Base-by-base conservation (phyloP, 306 rosid genomes). In the Sicyos edulis region DNA sequence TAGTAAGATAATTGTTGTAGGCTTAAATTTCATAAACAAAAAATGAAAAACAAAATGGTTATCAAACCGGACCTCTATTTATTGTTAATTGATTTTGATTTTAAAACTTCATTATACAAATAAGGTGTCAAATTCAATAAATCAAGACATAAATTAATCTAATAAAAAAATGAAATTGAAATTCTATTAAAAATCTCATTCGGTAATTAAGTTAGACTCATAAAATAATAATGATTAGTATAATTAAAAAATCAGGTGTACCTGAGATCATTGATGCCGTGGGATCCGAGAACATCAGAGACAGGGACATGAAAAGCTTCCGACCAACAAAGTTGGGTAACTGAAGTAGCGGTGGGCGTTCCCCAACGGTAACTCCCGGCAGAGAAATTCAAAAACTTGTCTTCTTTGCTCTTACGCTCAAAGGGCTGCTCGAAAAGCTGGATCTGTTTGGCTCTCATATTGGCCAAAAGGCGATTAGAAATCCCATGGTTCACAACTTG, bases 401-500 rank as follows among this genome's bases (percentile, higher is more conserved):
- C 77, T n/a, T 80, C 93, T 78, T 78, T 85, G 20, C 49, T 82
- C 75, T 91, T 91, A 21, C 51, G 70, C 3, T 84, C 79, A 74
- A 93, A 90, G 0, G 98, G 87, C 11, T 87, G 82, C 15, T 84
- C 86, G 61, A 93, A 93, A 17, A 86, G 67, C 74, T 85, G 84
- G 77, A 84, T 82, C 21, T 93, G 97, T 64, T 87, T 85, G 1
- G 1, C 62, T 82, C 88, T 83, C 77, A 90, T 75, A 74, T 85
- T 74, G 58, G 52, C 81, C 54, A 84, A 55, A 32, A 93, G 85
- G 29, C 77, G 86, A 16, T 34, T 60, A 0, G 95, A 87, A 56
- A 93, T 80, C 72, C 98, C 98, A 61, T 93, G 98, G 9, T 88
- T 93, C 26, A 93, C 82, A n/a, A 90, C 97, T 74, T 93, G 97